phyloP scores from a whole-genome alignment of 371 early-diverging fungal species.

The Actinomucor elegans region DNA sequence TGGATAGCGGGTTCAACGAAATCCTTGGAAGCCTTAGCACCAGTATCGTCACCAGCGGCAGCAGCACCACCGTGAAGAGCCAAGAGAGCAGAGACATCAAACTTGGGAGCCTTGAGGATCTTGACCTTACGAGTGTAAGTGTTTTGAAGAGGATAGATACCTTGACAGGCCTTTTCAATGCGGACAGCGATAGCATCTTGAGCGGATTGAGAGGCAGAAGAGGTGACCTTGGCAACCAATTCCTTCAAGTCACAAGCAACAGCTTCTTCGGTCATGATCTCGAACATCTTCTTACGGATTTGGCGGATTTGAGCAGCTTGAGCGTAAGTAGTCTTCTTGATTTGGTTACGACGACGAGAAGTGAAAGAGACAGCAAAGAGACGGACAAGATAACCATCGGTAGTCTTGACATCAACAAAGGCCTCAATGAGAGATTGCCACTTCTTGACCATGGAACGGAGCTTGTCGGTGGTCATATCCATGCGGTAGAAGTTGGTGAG shows the following conservation, averaged over 20 bases:
- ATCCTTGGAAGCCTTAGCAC: slow-evolving; percentile 71
- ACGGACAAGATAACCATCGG: slow-evolving; percentile 98
- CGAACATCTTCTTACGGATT: slow-evolving; percentile 99
- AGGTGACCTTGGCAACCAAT: slow-evolving; percentile 94
- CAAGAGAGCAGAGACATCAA: slow-evolving; percentile 52
- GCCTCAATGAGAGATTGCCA: slow-evolving; percentile 99
- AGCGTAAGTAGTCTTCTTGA: slow-evolving; percentile 99
- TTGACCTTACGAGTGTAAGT: slow-evolving; percentile 98
- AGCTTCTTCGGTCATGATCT: slow-evolving; percentile 95
- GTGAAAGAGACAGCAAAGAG: slow-evolving; percentile 99
- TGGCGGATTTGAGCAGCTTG: slow-evolving; percentile 95
- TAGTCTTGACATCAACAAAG: slow-evolving; percentile 97
- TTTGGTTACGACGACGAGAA: slow-evolving; percentile 92
- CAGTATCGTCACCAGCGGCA: slow-evolving; percentile 79
- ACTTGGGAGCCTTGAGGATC: slow-evolving; percentile 94
- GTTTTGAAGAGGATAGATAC: slow-evolving; percentile 99
- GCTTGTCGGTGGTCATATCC: slow-evolving; percentile 99
- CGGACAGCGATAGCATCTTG: slow-evolving; percentile 90
- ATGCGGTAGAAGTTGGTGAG: slow-evolving; percentile 99
- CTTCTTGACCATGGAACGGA: slow-evolving; percentile 98
- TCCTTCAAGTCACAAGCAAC: slow-evolving; percentile 93
- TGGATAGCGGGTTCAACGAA: slow-evolving; percentile 83
- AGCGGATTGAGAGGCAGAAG: slow-evolving; percentile 51
- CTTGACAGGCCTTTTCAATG: slow-evolving; percentile 96
- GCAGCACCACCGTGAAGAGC: slow-evolving; percentile 92